Evolutionary conservation across 768 basidiomycete genomes (phyloP), one percentile per base, ranked within the genome.

Genomic region (Suillus tomentosus): DNA sequence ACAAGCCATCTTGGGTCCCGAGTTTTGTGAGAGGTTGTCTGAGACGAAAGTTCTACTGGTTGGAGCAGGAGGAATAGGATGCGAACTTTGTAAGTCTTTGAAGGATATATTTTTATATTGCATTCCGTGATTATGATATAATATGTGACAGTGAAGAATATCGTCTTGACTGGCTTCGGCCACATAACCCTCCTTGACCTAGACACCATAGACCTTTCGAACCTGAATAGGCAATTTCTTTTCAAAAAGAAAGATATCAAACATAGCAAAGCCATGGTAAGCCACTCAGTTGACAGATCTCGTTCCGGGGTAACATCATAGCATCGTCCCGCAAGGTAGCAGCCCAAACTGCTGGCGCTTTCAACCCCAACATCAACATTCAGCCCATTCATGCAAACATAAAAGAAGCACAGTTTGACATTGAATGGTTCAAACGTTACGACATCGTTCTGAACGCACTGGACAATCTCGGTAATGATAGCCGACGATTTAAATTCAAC

Each of bases 171-270:
- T 1, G 96, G 96, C 36, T 98, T 99, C 70, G 92, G 92, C 22
- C 83, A 91, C 73, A 96, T 97, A 66, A 95, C 95, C 0, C 84
- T 97, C 58, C 83, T 99, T 64, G 96, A 99, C 78, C 83, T 99
- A 67, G 96, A 99, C 78, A 99, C 96, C 22, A 99, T 99, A 75
- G 96, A 99, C 82, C 82, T 99, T 50, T 96, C 95, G 57, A 99
- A 99, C 74, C 81, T 99, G 60, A 99, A 99, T 72, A 86, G 96
- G 24, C 96, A 99, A 71, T 99, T 99, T 75, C 80, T 99, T 47
- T 99, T 99, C 79, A 85, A 86, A 66, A 99, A 98, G 79, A 96
- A 96, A 72, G 95, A 99, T 71, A 91, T 99, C 62, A 97, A 97
- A 73, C 92, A 97, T 72, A 91, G 95, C 70, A 99, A 99, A 79